Base-by-base conservation (phyloP, 208 protist genomes). In the Trypanosoma rangeli region DNA sequence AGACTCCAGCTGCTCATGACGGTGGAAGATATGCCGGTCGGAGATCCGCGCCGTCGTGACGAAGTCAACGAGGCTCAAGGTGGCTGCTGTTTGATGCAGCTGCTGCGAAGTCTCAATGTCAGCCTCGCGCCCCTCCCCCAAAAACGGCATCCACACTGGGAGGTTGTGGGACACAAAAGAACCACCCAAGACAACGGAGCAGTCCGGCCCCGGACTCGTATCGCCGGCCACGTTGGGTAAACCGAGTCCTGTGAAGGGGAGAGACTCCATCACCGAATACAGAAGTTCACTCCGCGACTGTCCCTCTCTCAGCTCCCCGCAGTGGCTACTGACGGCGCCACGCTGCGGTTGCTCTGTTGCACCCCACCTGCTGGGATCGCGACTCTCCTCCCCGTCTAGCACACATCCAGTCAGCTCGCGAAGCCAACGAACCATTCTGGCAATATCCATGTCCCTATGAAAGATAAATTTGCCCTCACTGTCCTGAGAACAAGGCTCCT, bases 1-100 rank as follows among this genome's bases (percentile, higher is more conserved):
- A 13, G 55, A 49, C 10, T 64, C 56, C 2, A 64, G 26, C 20
- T 65, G 61, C n/a, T 64, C 49, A 31, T 53, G 49, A 48, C 26
- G 50, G 5, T 57, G 70, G 13, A 44, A 26, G 3, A 39, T 26
- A 48, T 46, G 57, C 18, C 44, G 62, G 15, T 64, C 63, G 57
- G 57, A 37, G 37, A 70, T 70, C 26, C 56, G 64, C 16, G 70
- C 24, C 44, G 57, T 63, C 18, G 64, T 26, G 31, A 69, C 20
- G 18, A 63, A 56, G 49, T 76, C 70, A 1, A 70, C 49, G 18
- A 24, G 12, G 8, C 20, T 31, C 26, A 37, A 22, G 22, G 46
- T 42, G 20, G 20, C 42, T 46, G 3, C 42, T 1, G 42, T 9
- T 46, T n/a, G n/a, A n/a, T n/a, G n/a, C n/a, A n/a, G 42, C 42